phyloP scores from a whole-genome alignment of 257 asterid genomes.

The Petunia secreta region DNA sequence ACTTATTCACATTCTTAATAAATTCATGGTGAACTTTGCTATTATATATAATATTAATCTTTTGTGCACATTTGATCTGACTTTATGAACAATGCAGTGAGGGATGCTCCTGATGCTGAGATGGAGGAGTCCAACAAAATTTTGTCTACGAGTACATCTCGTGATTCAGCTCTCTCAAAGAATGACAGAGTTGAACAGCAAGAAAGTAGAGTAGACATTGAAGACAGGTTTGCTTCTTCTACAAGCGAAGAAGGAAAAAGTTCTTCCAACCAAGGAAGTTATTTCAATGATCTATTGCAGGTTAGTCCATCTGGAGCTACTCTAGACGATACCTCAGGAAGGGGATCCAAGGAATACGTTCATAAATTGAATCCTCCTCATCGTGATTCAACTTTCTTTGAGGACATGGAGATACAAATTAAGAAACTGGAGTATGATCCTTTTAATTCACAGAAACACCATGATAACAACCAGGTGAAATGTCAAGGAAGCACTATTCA shows the following conservation, averaged over 20 bases:
- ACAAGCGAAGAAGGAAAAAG: background rate
- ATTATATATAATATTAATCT: too few relatives aligned
- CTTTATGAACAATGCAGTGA: conserved; percentile 9
- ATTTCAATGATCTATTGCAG: background rate
- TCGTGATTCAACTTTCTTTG: conserved; percentile 3
- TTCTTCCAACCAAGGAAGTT: conserved; percentile 22
- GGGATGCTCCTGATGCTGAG: conserved; percentile 6
- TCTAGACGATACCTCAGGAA: background rate
- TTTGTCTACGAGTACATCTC: background rate
- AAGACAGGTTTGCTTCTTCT: background rate
- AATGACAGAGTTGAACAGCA: background rate
- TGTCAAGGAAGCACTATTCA: conserved; percentile 22
- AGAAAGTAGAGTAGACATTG: background rate
- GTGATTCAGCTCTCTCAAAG: conserved; percentile 13
- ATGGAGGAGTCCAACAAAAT: background rate
- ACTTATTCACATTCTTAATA: too few relatives aligned
- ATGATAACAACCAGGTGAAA: background rate
- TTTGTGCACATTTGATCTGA: background rate
- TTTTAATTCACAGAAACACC: conserved; percentile 1
- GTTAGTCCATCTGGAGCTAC: conserved; percentile 5
- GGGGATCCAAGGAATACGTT: background rate
- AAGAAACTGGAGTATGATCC: background rate
- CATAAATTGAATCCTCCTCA: background rate
- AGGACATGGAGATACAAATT: conserved; percentile 11
- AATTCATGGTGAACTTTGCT: too few relatives aligned